Evolutionary conservation across 176 grass and related monocot genomes (phyloP).

Genomic region (Musa troglodytarum): DNA sequence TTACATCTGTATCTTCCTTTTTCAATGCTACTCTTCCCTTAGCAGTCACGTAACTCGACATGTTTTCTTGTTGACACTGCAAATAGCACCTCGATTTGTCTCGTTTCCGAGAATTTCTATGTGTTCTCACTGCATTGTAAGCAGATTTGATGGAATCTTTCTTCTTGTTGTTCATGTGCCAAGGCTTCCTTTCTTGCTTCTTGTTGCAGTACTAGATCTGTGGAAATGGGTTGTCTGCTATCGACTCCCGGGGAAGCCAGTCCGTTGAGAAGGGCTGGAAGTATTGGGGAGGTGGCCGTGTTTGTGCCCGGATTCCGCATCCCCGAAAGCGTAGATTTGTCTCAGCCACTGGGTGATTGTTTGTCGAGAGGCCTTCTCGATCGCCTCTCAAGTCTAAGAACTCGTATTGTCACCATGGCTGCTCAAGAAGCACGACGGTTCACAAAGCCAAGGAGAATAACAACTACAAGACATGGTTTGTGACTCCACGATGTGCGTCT

Average conservation of each 20-base stretch:
- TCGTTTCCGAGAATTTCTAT: background rate
- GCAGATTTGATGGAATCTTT: background rate
- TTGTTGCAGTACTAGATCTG: background rate
- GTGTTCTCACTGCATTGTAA: too few relatives aligned
- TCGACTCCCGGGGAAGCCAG: slow-evolving; percentile 43
- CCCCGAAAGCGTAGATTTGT: slow-evolving; percentile 46
- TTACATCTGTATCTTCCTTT: background rate
- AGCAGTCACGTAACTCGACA: too few relatives aligned
- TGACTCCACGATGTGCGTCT: background rate
- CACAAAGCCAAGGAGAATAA: slow-evolving; percentile 43
- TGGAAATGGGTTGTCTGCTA: slow-evolving; percentile 59
- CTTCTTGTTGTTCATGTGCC: background rate
- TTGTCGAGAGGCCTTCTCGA: slow-evolving; percentile 37
- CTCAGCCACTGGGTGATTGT: slow-evolving; percentile 33
- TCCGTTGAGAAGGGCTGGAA: slow-evolving; percentile 36
- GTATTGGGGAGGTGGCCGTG: slow-evolving; percentile 83
- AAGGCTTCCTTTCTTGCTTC: background rate
- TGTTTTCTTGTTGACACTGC: background rate
- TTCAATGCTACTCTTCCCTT: background rate
- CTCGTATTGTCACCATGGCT: slow-evolving; percentile 48
- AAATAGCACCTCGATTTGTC: background rate
- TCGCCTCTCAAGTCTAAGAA: slow-evolving; percentile 32
- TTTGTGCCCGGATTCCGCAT: slow-evolving; percentile 57
- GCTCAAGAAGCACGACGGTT: slow-evolving; percentile 42
- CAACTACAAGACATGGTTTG: slow-evolving; percentile 61